Percentiles rank a stretch among this genome's conserved stretches.
phyloP scores from a whole-genome alignment of 805 yeast genomes.

The Lachancea thermotolerans region DNA sequence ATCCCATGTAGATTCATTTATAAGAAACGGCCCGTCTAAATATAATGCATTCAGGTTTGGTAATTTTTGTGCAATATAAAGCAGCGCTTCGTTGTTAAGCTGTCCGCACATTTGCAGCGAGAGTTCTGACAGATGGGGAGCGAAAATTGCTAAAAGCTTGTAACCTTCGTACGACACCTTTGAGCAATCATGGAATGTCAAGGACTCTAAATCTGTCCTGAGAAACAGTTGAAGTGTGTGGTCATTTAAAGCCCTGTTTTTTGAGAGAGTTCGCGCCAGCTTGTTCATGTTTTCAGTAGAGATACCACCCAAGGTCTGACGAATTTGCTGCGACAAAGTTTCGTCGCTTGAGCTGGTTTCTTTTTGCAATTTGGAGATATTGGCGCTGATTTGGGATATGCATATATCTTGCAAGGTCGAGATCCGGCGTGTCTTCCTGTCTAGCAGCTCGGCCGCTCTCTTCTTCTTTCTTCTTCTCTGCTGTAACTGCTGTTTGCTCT shows the following conservation, averaged over 20 bases:
- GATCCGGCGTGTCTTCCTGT: constrained; percentile 53
- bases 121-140: constrained; percentile 63
- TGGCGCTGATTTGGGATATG: constrained; percentile 54
- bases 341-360: constrained; percentile 13
- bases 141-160: constrained; percentile 63
- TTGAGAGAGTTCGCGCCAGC: constrained; percentile 68
- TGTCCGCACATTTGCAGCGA: constrained; percentile 91
- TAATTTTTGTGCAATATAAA: constrained; percentile 56
- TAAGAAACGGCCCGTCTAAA: constrained; percentile 87
- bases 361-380: constrained; percentile 21
- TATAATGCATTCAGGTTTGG: constrained; percentile 45
- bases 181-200: constrained; percentile 93
- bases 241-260: constrained; percentile 73
- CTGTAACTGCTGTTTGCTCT: constrained; percentile 43
- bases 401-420: constrained; percentile 81
- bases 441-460: constrained; percentile 77
- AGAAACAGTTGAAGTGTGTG: constrained; percentile 69
- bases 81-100: constrained; percentile 67
- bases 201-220: constrained; percentile 44
- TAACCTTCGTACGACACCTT: constrained; percentile 59
- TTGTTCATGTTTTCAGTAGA: constrained; percentile 66
- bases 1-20: constrained; percentile 73
- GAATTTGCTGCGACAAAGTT: constrained; percentile 17
- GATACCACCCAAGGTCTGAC: constrained; percentile 78
- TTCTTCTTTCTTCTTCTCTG: constrained; percentile 71